Evolutionary conservation across 2,329 filamentous ascomycete genomes (phyloP), one percentile per base, ranked within the genome.

Genomic region (Epichloe festucae): DNA sequence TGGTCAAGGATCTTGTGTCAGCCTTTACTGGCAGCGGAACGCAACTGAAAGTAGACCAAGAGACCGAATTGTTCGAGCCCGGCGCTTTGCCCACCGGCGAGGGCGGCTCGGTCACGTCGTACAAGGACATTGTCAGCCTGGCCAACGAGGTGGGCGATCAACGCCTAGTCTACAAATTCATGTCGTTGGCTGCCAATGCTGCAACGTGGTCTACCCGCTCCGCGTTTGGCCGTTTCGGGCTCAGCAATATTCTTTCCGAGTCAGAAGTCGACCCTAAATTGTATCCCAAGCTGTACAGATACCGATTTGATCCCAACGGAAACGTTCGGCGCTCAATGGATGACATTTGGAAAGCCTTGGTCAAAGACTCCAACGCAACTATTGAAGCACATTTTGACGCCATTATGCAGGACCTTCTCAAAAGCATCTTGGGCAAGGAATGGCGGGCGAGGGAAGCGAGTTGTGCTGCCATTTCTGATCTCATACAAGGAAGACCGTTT

Each of bases 81-180:
- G 93, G 93, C 5, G 87, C 88, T 2, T 69, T 97, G 12, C 90
- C 90, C 0, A 97, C 90, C 0, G 89, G 90, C 3, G 89, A 95
- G 57, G 89, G 89, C 7, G 88, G 78, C 58, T 89, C 89, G 0
- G 80, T 97, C 51, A 96, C 89, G 0, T 97, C 91, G 0, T 98
- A 98, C 72, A 95, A 95, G 64, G 93, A 98, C 62, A 97, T 98
- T 58, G 87, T 98, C 67, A 93, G 78, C 58, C 74, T 98, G 46
- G 93, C 93, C n/a, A 88, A 91, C 43, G 93, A 98, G 69, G 90
- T 96, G 36, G 93, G 93, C 11, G 91, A 98, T 61, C 91, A 93
- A 53, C 90, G 87, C 59, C 74, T 98, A n/a, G 87, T 97, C 1
- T 98, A 98, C 72, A 89, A 90, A 55, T 97, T 98, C 70, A 98